These are phyloP conservation scores for Neurospora cerealis DNA, from an alignment of 495 filamentous ascomycete species.

Conservation along the genomic window DNA sequence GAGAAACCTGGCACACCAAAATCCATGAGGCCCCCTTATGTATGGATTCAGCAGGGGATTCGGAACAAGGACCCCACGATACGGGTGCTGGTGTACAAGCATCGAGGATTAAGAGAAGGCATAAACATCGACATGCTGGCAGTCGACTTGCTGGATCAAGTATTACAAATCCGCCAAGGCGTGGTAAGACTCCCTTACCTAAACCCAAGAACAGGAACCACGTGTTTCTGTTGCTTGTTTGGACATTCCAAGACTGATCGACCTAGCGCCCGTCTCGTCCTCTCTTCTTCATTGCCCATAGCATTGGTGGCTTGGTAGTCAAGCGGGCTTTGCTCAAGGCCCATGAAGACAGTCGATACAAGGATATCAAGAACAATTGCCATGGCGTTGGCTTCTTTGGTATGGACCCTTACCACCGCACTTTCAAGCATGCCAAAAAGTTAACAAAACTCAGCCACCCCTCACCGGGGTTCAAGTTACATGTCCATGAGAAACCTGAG, in stretches of 20 bases:
- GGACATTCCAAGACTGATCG: not conserved
- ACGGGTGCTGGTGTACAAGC: conserved; percentile 46
- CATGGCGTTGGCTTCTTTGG: conserved; percentile 54
- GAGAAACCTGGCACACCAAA: conserved; percentile 7
- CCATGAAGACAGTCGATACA: conserved; percentile 26
- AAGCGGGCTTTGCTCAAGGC: conserved; percentile 48
- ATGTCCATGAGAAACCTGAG: conserved; percentile 48
- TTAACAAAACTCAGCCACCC: conserved; percentile 35
- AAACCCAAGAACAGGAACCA: not conserved
- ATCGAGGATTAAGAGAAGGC: conserved; percentile 38
- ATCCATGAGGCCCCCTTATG: conserved; percentile 6
- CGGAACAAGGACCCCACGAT: conserved; percentile 29
- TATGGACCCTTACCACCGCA: conserved; percentile 11
- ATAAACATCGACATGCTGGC: conserved; percentile 42
- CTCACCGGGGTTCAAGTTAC: conserved; percentile 57
- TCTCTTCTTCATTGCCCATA: conserved; percentile 56
- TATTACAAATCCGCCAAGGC: conserved; percentile 29
- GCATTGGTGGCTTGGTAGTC: conserved; percentile 52
- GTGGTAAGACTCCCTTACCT: conserved; percentile 11
- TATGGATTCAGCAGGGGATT: conserved; percentile 35
- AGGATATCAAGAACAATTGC: conserved; percentile 42
- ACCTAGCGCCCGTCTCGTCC: conserved; percentile 29
- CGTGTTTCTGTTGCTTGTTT: not conserved
- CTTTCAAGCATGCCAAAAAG: not conserved
- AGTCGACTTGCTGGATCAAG: conserved; percentile 36